Base-by-base conservation (phyloP, 176 grass and related monocot genomes). In the Zoysia pacifica region DNA sequence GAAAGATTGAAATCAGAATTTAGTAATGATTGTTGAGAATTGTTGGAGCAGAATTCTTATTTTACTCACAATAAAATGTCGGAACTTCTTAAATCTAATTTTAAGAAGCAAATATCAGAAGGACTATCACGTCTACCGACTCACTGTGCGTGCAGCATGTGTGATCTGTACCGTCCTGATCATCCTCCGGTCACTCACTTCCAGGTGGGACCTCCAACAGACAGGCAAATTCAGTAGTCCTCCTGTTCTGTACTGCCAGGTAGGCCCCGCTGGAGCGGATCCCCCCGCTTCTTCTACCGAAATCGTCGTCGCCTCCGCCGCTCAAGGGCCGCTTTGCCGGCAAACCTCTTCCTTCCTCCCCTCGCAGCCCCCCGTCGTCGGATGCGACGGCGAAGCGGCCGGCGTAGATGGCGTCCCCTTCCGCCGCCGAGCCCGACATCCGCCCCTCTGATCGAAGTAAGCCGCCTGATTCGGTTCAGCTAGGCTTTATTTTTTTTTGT, bases 361-460 rank as follows among this genome's bases (percentile, higher is more conserved):
- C 55, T 6, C 5, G 43, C 3, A 56, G 38, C 3, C 1, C 46
- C 60, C 65, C 50, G 61, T 52, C 67, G 83, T 67, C 73, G 83
- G 73, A 77, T 89, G 87, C 82, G 65, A 87, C 74, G 35, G 36
- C 80, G 74, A 8, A 72, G 48, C 71, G 44, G 67, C 65, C 75
- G 58, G 61, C 78, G 51, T 16, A 45, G 78, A 89, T 89, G 87
- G 87, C 79, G 51, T 86, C 87, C 79, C 78, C 83, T 20, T 77
- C 87, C 51, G 59, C 83, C 50, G 67, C 75, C 13, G 90, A 98
- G 62, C 81, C 78, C 2, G 82, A 86, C 67, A 39, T 58, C 48
- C 56, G 80, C 66, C 19, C 91, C 53, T 79, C 81, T 6, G 90
- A 98, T 76, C 95, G 85, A 56, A 84, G 95, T 98, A 72, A 20